Evolutionary conservation across 805 yeast species (phyloP).

Genomic region (Candida nonsorbophila): DNA sequence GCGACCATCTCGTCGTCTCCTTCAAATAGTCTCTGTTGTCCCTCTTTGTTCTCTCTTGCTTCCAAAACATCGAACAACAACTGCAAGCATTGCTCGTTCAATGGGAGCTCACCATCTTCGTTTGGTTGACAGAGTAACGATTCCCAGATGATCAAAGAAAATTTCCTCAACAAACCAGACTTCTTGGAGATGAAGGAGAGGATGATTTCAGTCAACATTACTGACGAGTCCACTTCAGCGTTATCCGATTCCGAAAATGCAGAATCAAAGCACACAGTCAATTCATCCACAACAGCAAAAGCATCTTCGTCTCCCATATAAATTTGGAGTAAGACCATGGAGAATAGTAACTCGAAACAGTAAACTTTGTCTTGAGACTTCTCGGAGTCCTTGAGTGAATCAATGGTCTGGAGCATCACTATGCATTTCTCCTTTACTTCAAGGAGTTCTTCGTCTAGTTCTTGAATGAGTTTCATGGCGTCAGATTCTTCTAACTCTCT

Average conservation of each 20-base stretch:
- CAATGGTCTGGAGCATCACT: constrained; percentile 32
- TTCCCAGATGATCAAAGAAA: constrained; percentile 37
- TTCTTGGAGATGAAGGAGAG: constrained; percentile 41
- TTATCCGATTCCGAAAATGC: constrained; percentile 28
- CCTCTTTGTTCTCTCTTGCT: constrained; percentile 74
- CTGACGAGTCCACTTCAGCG: constrained; percentile 24
- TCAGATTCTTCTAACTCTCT: constrained; percentile 17
- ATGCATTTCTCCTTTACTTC: constrained; percentile 45
- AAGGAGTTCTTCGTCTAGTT: constrained; percentile 56
- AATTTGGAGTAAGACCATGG: constrained; percentile 72
- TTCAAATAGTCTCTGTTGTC: constrained; percentile 72
- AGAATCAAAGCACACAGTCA: constrained; percentile 54
- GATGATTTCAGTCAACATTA: constrained; percentile 37
- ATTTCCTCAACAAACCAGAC: constrained; percentile 30
- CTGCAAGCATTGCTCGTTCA: constrained; percentile 27
- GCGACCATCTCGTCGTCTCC: constrained; percentile 35
- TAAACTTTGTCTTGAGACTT: constrained; percentile 32
- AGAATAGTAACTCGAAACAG: constrained; percentile 72
- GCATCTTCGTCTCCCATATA: constrained; percentile 78
- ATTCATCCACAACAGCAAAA: constrained; percentile 65
- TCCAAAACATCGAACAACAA: constrained; percentile 31
- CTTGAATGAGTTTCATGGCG: constrained; percentile 16
- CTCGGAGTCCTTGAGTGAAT: constrained; percentile 20
- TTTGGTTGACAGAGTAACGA: constrained; percentile 28
- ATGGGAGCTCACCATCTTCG: constrained; percentile 17